phyloP scores from a whole-genome alignment of 73 alveolate species.

The Paramecium primaurelia region DNA sequence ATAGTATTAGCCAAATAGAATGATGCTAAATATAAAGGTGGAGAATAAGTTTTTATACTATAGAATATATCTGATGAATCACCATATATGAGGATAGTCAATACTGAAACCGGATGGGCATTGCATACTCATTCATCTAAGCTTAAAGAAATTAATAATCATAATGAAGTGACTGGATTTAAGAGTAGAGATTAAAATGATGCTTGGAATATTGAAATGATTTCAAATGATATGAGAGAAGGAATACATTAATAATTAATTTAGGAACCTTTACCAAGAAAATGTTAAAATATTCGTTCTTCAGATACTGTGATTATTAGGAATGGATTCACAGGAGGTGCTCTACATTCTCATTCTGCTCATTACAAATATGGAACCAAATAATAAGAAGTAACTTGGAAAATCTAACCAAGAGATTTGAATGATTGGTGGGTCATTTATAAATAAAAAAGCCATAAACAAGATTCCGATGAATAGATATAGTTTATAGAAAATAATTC shows the following conservation, averaged over 20 bases:
- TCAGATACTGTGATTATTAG: not conserved
- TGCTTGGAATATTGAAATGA: not conserved
- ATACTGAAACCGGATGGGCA: not conserved
- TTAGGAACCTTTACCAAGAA: not conserved
- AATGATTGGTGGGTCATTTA: conserved; percentile 40
- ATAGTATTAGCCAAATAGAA: not conserved
- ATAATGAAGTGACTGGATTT: conserved; percentile 15
- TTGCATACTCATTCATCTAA: not conserved
- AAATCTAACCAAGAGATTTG: not conserved
- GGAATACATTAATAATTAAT: not conserved
- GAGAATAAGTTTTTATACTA: conserved; percentile 19
- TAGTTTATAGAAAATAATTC: not conserved
- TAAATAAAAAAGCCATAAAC: not conserved
- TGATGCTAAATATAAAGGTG: not conserved
- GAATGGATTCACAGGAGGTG: conserved; percentile 7
- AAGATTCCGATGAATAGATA: not conserved
- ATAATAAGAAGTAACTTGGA: conserved; percentile 30
- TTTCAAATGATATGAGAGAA: not conserved
- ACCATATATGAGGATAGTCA: not conserved
- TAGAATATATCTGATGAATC: not conserved
- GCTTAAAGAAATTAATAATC: not conserved
- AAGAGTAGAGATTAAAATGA: not conserved
- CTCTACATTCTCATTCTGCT: not conserved
- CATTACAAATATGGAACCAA: not conserved
- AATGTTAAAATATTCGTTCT: not conserved